Percentiles rank a stretch among this genome's conserved stretches.
Evolutionary conservation across 495 filamentous ascomycete genomes (phyloP).

Genomic region (Talaromyces thailandensis): DNA sequence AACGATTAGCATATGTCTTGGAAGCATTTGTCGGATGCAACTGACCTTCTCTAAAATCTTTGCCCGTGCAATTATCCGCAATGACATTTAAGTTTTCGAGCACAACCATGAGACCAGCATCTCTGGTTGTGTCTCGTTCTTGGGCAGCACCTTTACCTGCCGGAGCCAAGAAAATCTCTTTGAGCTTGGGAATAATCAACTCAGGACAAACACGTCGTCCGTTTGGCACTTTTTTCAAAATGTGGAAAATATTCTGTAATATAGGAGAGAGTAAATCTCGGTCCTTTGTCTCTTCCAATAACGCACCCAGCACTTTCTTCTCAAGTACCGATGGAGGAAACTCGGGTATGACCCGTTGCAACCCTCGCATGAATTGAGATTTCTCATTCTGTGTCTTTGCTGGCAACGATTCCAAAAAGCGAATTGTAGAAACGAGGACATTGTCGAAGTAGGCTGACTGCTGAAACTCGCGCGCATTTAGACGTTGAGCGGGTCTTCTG

Average conservation of each 20-base stretch:
- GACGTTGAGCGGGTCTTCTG: conserved; percentile 71
- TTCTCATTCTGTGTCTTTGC: conserved; percentile 90
- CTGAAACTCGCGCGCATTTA: conserved; percentile 88
- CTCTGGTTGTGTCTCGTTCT: conserved; percentile 74
- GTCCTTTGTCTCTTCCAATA: conserved; percentile 90
- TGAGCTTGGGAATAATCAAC: conserved; percentile 71
- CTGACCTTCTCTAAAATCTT: conserved; percentile 89
- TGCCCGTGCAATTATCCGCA: conserved; percentile 71
- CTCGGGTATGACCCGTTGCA: conserved; percentile 75
- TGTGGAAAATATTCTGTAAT: conserved; percentile 83
- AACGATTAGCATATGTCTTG: conserved; percentile 5
- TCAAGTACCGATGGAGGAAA: conserved; percentile 91
- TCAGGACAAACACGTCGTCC: conserved; percentile 72
- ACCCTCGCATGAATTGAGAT: conserved; percentile 78
- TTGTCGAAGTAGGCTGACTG: conserved; percentile 94
- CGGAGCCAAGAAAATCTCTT: conserved; percentile 65
- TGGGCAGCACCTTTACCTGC: conserved; percentile 32
- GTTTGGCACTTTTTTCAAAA: conserved; percentile 65
- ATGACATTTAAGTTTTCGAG: conserved; percentile 72
- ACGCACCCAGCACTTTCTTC: conserved; percentile 79
- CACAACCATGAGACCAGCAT: conserved; percentile 83
- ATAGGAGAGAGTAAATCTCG: conserved; percentile 74
- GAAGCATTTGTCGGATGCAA: neutral
- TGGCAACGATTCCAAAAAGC: conserved; percentile 83
- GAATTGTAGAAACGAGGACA: conserved; percentile 87